Percentiles rank a stretch among this genome's conserved stretches.
Evolutionary conservation across 2,329 filamentous ascomycete genomes (phyloP).

Genomic region (Graphium sp.): DNA sequence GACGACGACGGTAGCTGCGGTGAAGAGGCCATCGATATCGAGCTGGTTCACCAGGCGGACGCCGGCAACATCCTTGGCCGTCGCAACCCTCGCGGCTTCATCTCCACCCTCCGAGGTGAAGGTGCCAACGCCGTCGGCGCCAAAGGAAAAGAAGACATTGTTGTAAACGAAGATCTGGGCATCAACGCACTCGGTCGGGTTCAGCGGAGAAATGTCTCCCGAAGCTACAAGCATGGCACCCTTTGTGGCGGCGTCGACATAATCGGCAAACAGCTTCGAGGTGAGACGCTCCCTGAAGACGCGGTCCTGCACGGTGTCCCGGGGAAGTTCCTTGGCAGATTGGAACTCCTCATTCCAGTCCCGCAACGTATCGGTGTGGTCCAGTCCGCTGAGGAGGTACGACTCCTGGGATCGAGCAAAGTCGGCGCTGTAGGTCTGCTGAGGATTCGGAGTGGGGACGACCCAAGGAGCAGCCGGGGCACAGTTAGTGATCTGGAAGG

Average conservation of each 20-base stretch:
- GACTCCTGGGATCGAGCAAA: constrained; percentile 84
- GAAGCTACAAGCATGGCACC: constrained; percentile 84
- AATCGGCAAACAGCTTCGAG: constrained; percentile 93
- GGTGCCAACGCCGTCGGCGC: constrained; percentile 90
- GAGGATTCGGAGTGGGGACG: constrained; percentile 49
- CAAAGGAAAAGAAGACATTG: constrained; percentile 98
- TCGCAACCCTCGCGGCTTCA: constrained; percentile 87
- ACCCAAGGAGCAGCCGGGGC: constrained; percentile 88
- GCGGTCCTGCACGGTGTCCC: constrained; percentile 84
- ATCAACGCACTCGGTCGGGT: constrained; percentile 82
- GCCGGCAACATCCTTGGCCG: constrained; percentile 89
- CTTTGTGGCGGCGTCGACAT: constrained; percentile 84
- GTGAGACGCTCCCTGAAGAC: constrained; percentile 90
- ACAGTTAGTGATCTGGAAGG: constrained; percentile 90
- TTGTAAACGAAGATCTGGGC: constrained; percentile 99
- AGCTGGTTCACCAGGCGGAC: constrained; percentile 94
- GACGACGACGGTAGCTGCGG: constrained; percentile 86
- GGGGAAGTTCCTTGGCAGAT: constrained; percentile 84
- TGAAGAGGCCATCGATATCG: constrained; percentile 87
- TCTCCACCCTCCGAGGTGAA: constrained; percentile 94
- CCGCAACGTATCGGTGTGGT: constrained; percentile 83
- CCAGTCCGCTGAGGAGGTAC: constrained; percentile 75
- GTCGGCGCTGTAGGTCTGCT: constrained; percentile 62
- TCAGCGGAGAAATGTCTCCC: constrained; percentile 83
- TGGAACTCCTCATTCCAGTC: constrained; percentile 99